phyloP scores from a whole-genome alignment of 1,284 basidiomycete genomes.

The Trametes hirsuta region DNA sequence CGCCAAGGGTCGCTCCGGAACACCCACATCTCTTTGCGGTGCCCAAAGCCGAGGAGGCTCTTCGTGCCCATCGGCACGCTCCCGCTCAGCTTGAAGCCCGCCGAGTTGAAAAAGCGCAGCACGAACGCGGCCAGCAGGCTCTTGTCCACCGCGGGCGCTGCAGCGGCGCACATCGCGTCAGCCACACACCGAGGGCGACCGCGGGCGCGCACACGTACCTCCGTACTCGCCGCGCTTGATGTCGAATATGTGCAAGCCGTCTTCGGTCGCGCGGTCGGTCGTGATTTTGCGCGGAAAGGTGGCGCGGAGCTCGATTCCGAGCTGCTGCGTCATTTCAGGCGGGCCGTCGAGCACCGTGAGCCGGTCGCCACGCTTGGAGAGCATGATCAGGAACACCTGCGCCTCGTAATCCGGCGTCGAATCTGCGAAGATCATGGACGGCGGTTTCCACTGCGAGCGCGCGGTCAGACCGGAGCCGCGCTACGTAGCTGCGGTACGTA shows the following conservation, averaged over 20 bases:
- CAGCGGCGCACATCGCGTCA: neutral
- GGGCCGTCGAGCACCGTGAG: conserved; percentile 65
- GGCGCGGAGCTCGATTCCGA: conserved; percentile 33
- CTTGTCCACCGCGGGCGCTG: conserved; percentile 38
- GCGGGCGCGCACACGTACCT: conserved; percentile 34
- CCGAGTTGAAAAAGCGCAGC: conserved; percentile 43
- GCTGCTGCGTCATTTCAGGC: conserved; percentile 29
- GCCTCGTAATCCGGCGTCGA: conserved; percentile 46
- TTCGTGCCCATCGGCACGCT: conserved; percentile 46
- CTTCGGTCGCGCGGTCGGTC: conserved; percentile 50
- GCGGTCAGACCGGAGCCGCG: neutral
- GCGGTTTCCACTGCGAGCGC: conserved; percentile 43
- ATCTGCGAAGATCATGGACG: conserved; percentile 62
- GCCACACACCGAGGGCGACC: neutral
- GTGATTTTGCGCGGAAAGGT: conserved; percentile 53
- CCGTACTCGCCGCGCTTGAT: conserved; percentile 39
- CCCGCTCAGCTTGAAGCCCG: conserved; percentile 51
- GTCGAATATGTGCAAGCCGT: conserved; percentile 54
- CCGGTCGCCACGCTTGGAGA: conserved; percentile 58
- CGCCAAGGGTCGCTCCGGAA: conserved; percentile 36
- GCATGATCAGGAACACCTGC: conserved; percentile 63
- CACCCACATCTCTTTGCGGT: conserved; percentile 53
- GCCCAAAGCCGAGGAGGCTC: conserved; percentile 44
- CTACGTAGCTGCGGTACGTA: conserved; percentile 35
- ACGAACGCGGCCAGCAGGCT: conserved; percentile 46